A percentile compares a stretch with the other conserved stretches of the same genome.
These are phyloP conservation scores for Rhizoclosmatium sp. DNA, from an alignment of 192 early-diverging fungal genomes.

Conservation along the genomic window DNA sequence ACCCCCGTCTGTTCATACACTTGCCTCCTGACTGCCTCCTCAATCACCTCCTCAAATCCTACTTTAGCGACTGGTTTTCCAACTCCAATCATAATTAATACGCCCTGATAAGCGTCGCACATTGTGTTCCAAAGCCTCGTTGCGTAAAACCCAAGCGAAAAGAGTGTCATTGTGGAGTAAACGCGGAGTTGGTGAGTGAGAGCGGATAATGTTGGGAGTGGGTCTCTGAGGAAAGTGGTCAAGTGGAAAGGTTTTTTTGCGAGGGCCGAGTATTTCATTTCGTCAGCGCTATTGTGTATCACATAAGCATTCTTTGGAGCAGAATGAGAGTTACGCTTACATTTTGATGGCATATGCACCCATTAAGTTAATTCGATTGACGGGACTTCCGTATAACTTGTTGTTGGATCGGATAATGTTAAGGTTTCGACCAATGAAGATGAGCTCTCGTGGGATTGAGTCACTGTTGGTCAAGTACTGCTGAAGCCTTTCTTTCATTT, in stretches of 20 bases:
- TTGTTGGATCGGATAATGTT: slow-evolving; percentile 78
- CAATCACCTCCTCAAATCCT: slow-evolving; percentile 80
- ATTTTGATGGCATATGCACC: slow-evolving; percentile 78
- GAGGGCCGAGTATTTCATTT: no score
- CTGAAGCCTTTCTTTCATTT: slow-evolving; percentile 75
- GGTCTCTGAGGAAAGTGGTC: no score
- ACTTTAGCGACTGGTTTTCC: neutral
- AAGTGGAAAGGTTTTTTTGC: no score
- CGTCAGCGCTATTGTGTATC: no score
- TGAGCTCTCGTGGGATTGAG: slow-evolving; percentile 83
- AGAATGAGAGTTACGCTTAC: slow-evolving; percentile 28
- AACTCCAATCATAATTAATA: no score
- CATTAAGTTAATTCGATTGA: slow-evolving; percentile 88
- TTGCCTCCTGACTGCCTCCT: slow-evolving; percentile 69
- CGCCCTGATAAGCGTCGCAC: no score
- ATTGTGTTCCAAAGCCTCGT: slow-evolving; percentile 46
- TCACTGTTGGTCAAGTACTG: slow-evolving; percentile 76
- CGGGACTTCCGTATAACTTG: slow-evolving; percentile 81
- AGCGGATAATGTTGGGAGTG: no score
- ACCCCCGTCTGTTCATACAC: slow-evolving; percentile 82
- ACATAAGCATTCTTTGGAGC: slow-evolving; percentile 52
- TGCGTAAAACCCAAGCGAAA: slow-evolving; percentile 68
- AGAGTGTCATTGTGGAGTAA: slow-evolving; percentile 62
- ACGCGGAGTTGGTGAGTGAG: slow-evolving; percentile 61
- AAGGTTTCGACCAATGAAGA: slow-evolving; percentile 90